Conservation (phyloP, 805 yeast genomes). For the Candida pseudoglaebosa region DNA sequence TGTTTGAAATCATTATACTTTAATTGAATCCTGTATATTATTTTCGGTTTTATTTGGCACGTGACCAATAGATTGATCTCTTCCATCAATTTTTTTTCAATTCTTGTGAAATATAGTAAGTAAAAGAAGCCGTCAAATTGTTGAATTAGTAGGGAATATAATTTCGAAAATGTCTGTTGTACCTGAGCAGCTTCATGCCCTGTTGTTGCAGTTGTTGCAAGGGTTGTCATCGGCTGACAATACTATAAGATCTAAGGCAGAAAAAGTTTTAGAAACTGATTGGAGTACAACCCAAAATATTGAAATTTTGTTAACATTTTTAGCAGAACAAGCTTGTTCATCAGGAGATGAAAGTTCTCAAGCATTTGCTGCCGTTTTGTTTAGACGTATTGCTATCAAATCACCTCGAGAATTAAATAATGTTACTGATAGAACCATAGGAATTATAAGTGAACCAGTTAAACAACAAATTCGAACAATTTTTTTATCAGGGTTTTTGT, state of each 20-base stretch:
- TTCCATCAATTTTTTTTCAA: conserved; percentile 4
- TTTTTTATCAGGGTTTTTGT: conserved; percentile 68
- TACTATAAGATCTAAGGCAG: conserved; percentile 71
- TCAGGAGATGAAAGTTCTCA: conserved; percentile 59
- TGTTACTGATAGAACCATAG: conserved; percentile 75
- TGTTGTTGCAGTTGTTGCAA: conserved; percentile 51
- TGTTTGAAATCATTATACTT: too few relatives aligned
- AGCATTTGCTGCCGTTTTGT: conserved; percentile 81
- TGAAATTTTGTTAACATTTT: conserved; percentile 66
- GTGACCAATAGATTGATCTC: conserved; percentile 1
- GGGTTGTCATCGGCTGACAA: conserved; percentile 78
- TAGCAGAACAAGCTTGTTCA: conserved; percentile 72
- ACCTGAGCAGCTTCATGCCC: conserved; percentile 57
- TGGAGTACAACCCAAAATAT: conserved; percentile 73
- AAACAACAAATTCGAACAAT: conserved; percentile 58
- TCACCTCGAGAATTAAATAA: conserved; percentile 65
- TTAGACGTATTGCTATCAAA: conserved; percentile 79
- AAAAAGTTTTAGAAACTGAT: conserved; percentile 60
- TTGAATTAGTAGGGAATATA: neutral
- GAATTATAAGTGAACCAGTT: conserved; percentile 57
- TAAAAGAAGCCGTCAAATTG: too few relatives aligned
- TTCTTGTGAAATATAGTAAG: too few relatives aligned
- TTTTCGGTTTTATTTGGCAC: too few relatives aligned
- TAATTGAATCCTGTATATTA: neutral
- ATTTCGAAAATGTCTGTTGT: conserved; percentile 36